Percentiles rank a stretch among this genome's conserved stretches.
Evolutionary conservation across 2,329 filamentous ascomycete genomes (phyloP).

Genomic region (Scedosporium dehoogii): DNA sequence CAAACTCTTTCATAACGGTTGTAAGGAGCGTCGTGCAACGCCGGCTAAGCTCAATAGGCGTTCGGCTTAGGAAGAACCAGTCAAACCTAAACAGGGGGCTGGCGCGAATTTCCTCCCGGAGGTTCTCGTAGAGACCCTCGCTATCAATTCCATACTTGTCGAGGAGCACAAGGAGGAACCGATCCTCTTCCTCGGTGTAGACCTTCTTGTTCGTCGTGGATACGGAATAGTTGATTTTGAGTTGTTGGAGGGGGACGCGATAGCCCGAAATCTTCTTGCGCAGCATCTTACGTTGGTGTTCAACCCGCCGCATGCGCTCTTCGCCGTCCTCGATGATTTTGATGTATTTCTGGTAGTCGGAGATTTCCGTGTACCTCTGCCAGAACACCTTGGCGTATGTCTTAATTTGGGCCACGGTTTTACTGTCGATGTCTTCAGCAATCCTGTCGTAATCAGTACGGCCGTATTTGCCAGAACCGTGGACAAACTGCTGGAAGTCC

Average conservation of each 20-base stretch:
- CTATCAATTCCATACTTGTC: conserved; percentile 88
- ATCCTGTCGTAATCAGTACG: conserved; percentile 79
- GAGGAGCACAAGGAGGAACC: conserved; percentile 86
- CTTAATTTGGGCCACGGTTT: conserved; percentile 74
- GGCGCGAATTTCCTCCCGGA: conserved; percentile 94
- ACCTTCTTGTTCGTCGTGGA: conserved; percentile 99
- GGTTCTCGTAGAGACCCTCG: conserved; percentile 82
- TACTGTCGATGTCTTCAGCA: conserved; percentile 82
- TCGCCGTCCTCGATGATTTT: conserved; percentile 87
- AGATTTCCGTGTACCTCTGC: conserved; percentile 85
- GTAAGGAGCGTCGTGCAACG: conserved; percentile 91
- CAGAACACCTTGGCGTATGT: conserved; percentile 93
- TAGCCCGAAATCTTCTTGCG: conserved; percentile 94
- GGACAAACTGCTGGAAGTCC: conserved; percentile 97
- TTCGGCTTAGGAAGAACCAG: conserved; percentile 97
- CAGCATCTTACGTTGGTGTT: conserved; percentile 86
- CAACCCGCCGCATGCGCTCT: conserved; percentile 76
- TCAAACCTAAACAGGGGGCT: conserved; percentile 94
- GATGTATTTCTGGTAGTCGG: conserved; percentile 82
- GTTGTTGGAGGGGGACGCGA: conserved; percentile 91
- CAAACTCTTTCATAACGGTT: conserved; percentile 90
- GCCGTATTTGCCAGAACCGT: conserved; percentile 87
- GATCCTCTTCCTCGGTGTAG: conserved; percentile 95
- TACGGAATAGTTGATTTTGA: conserved; percentile 98
- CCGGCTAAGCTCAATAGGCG: conserved; percentile 82